Conservation (phyloP, 495 filamentous ascomycete species). For the Aspergillus asperescens region DNA sequence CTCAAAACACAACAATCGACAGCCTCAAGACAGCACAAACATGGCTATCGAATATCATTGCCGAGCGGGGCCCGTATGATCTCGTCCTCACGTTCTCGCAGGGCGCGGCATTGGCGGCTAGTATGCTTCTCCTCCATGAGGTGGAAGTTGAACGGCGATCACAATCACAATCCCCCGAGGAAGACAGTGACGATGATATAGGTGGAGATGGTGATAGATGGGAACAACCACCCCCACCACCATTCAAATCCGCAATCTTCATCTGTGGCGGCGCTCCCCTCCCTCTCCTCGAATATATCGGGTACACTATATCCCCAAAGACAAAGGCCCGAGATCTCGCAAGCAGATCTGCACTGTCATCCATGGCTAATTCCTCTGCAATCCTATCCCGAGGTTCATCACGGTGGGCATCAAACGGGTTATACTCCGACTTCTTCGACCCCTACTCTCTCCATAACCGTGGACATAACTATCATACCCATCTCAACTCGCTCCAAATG, state of each 20-base stretch:
- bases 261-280: slow-evolving; percentile 52
- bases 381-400: slow-evolving; percentile 25
- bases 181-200: background rate
- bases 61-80: slow-evolving; percentile 54
- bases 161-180: no score
- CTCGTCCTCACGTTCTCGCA: slow-evolving; percentile 57
- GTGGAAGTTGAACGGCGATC: background rate
- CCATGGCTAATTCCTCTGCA: slow-evolving; percentile 24
- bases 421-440: slow-evolving; percentile 11
- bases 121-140: slow-evolving; percentile 36
- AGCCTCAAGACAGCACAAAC: slow-evolving; percentile 35
- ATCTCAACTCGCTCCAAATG: slow-evolving; percentile 13
- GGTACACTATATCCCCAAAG: slow-evolving; percentile 40
- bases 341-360: slow-evolving; percentile 26
- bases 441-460: no score
- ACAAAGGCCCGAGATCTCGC: slow-evolving; percentile 35
- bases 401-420: slow-evolving; percentile 21
- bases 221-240: slow-evolving; percentile 30
- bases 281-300: slow-evolving; percentile 44
- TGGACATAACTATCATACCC: no score
- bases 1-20: slow-evolving; percentile 17
- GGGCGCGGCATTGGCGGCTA: slow-evolving; percentile 49
- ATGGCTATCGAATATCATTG: slow-evolving; percentile 46
- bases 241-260: slow-evolving; percentile 57
- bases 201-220: slow-evolving; percentile 15